These are phyloP conservation scores for Nakataea oryzae DNA, from an alignment of 2,329 filamentous ascomycete species.

Conservation along the genomic window DNA sequence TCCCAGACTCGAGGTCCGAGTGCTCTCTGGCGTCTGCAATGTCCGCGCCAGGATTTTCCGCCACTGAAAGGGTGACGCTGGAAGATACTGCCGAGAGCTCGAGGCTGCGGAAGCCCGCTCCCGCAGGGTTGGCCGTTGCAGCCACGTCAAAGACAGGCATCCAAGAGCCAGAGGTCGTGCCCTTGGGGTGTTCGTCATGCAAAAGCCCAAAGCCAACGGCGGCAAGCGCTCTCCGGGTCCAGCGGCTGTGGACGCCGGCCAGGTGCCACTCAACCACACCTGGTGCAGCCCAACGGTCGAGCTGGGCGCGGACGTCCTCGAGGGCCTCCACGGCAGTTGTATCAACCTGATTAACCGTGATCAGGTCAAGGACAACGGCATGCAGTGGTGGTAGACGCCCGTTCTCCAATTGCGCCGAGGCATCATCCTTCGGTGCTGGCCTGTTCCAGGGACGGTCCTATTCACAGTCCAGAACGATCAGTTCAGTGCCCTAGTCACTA, in stretches of 20 bases:
- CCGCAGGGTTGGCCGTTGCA: neutral
- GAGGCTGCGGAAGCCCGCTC: neutral
- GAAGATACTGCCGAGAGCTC: neutral
- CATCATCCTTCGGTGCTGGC: conserved; percentile 23
- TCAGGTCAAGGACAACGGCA: conserved; percentile 90
- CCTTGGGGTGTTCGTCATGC: neutral
- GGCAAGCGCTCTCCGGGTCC: conserved; percentile 85
- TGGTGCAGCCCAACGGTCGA: conserved; percentile 77
- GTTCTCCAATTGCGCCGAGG: conserved; percentile 9
- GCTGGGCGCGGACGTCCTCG: conserved; percentile 89
- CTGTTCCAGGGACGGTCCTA: conserved; percentile 46
- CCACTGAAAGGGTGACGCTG: neutral
- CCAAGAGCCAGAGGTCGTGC: neutral
- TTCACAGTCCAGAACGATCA: neutral
- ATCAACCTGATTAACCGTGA: conserved; percentile 87
- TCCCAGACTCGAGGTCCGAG: neutral
- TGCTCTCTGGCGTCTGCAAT: neutral
- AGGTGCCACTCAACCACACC: conserved; percentile 90
- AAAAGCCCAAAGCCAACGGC: conserved; percentile 68
- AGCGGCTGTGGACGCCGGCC: conserved; percentile 72
- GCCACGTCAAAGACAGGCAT: conserved; percentile 1
- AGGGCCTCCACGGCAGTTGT: conserved; percentile 85
- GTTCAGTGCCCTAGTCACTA: neutral
- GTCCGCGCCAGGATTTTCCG: neutral
- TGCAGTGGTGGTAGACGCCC: neutral